Evolutionary conservation across 2,329 filamentous ascomycete species (phyloP).

Genomic region (Metarhizium humberi): DNA sequence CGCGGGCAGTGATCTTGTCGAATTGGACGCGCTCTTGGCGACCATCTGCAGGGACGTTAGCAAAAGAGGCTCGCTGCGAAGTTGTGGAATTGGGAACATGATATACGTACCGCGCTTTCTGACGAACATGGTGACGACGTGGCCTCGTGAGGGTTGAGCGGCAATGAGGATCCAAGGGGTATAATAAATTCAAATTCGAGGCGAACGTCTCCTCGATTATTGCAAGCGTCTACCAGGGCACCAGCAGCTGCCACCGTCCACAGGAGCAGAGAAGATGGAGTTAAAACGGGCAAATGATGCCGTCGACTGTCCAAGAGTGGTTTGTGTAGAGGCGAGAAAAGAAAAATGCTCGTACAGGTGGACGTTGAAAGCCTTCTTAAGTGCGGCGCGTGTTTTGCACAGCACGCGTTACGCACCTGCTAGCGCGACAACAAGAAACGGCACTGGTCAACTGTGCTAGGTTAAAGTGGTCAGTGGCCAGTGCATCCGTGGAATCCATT

Average conservation of each 20-base stretch:
- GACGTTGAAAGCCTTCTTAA: slow-evolving; percentile 24
- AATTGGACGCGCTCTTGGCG: slow-evolving; percentile 99
- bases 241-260: slow-evolving; percentile 11
- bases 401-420: slow-evolving; percentile 13
- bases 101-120: slow-evolving; percentile 49
- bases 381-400: slow-evolving; percentile 23
- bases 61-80: neutral
- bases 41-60: slow-evolving; percentile 59
- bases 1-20: slow-evolving; percentile 99
- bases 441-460: slow-evolving; percentile 4
- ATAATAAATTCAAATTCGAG: slow-evolving; percentile 11
- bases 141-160: slow-evolving; percentile 8
- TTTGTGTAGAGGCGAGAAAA: slow-evolving; percentile 12
- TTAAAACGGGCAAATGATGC: slow-evolving; percentile 1
- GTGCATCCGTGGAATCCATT: slow-evolving; percentile 14
- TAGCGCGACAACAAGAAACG: slow-evolving; percentile 20
- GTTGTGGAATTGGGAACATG: neutral
- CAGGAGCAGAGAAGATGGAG: neutral
- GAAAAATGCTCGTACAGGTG: slow-evolving; percentile 7
- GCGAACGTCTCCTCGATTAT: slow-evolving; percentile 11
- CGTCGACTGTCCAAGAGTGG: slow-evolving; percentile 7
- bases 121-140: slow-evolving; percentile 45
- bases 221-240: slow-evolving; percentile 15
- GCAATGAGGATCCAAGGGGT: slow-evolving; percentile 11
- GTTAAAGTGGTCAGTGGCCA: neutral